These are phyloP conservation scores for Lojkania enalia DNA, from an alignment of 2,329 filamentous ascomycete species.

Conservation along the genomic window DNA sequence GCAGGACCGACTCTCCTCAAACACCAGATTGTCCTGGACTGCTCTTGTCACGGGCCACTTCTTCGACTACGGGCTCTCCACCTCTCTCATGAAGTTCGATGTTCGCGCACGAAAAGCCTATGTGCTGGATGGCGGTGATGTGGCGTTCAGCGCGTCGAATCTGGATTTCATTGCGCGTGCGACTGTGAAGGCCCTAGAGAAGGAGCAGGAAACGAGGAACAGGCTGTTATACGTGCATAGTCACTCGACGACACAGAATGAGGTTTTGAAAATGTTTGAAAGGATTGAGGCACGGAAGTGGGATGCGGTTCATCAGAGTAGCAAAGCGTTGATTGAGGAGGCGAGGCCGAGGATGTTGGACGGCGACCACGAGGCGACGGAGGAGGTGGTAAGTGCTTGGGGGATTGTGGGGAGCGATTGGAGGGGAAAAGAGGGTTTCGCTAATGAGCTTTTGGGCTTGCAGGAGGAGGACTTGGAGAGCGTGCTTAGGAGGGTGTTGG, in stretches of 20 bases:
- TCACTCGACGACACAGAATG: slow-evolving; percentile 61
- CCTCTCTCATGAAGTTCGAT: slow-evolving; percentile 58
- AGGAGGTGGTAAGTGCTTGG: slow-evolving; percentile 40
- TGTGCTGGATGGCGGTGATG: slow-evolving; percentile 61
- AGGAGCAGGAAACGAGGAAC: slow-evolving; percentile 55
- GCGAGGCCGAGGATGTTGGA: slow-evolving; percentile 37
- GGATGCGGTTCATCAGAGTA: slow-evolving; percentile 49
- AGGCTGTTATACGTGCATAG: slow-evolving; percentile 62
- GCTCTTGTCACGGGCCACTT: slow-evolving; percentile 62
- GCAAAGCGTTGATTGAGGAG: slow-evolving; percentile 31
- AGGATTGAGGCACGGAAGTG: slow-evolving; percentile 57
- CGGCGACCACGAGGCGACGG: slow-evolving; percentile 34
- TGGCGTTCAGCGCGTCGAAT: slow-evolving; percentile 58
- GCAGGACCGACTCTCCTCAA: slow-evolving; percentile 33
- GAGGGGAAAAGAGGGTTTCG: slow-evolving; percentile 34
- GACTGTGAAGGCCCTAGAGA: slow-evolving; percentile 55
- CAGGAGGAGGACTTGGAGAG: slow-evolving; percentile 37
- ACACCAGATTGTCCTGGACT: slow-evolving; percentile 60
- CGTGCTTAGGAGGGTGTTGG: slow-evolving; percentile 30
- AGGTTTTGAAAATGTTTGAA: slow-evolving; percentile 60
- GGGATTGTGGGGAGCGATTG: slow-evolving; percentile 42
- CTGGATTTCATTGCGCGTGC: slow-evolving; percentile 58
- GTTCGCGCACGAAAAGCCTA: slow-evolving; percentile 55
- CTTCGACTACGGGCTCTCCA: slow-evolving; percentile 62
- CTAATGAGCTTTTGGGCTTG: slow-evolving; percentile 37